phyloP scores from a whole-genome alignment of 2,329 filamentous ascomycete species.

The Ceratocystiopsis sp. region DNA sequence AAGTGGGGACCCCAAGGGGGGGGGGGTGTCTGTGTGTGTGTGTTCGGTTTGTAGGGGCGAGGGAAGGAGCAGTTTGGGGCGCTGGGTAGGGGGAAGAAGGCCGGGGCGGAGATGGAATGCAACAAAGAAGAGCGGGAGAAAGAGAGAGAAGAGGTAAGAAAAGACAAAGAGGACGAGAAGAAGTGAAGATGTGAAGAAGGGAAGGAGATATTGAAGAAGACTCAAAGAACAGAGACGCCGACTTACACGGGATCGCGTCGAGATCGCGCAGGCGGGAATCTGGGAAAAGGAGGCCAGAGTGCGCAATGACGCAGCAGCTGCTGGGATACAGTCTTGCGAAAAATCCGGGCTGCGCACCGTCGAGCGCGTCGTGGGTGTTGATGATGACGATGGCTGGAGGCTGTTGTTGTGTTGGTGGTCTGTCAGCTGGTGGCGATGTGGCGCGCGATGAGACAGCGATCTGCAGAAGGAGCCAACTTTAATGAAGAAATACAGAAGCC shows the following conservation, averaged over 20 bases:
- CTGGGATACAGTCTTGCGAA: background rate
- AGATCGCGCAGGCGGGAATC: background rate
- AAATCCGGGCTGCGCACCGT: background rate
- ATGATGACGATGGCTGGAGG: no score
- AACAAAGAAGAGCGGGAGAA: conserved; percentile 1
- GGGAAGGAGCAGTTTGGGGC: background rate
- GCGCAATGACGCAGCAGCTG: background rate
- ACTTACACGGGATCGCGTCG: background rate
- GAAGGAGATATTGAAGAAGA: background rate
- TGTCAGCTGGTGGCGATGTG: no score
- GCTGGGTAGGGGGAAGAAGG: background rate
- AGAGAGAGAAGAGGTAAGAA: conserved; percentile 8
- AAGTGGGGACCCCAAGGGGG: conserved; percentile 8
- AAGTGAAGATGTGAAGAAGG: conserved; percentile 16
- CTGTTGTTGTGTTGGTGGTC: no score
- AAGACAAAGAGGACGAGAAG: conserved; percentile 12
- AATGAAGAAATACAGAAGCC: no score
- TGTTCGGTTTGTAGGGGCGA: conserved; percentile 1
- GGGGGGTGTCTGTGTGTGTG: no score
- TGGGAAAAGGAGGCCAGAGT: background rate
- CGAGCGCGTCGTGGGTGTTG: no score
- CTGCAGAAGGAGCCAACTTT: no score
- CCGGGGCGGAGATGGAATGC: conserved; percentile 8
- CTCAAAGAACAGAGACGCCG: background rate
- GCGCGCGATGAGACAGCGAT: no score